Base-by-base conservation (phyloP, 805 yeast species). In the Candida ficus region DNA sequence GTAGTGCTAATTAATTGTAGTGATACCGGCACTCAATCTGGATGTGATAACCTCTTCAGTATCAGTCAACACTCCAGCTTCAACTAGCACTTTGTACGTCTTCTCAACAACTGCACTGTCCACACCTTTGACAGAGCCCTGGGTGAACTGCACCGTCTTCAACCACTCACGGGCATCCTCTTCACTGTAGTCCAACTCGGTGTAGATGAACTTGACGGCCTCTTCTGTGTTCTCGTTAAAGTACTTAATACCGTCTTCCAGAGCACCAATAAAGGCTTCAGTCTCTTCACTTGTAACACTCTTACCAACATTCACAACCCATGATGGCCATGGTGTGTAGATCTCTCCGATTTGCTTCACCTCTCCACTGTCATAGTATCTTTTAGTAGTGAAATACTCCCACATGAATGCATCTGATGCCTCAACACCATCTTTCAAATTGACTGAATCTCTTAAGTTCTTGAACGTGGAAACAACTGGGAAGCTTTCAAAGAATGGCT, bases 251-350 rank as follows among this genome's bases (percentile, higher is more conserved):
- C 96, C 97, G 42, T 73, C 61, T 54, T 79, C 74, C 29, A 88
- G 64, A 1, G 80, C 80, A 2, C 57, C 51, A 36, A 79, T 47
- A 44, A 88, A 81, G 3, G 50, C 51, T 4, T 44, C 41, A 31
- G 71, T 49, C 5, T 54, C 58, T 20, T 54, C 52, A 11, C 55
- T 39, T 16, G 56, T 50, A n/a, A 71, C 49, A n/a, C 63, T 66
- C 13, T 64, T 54, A 39, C 71, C 61, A 5, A 78, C 78, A 17
- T 78, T 76, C 36, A 88, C 71, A 13, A 87, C 90, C 96, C 96
- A 89, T 2, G 95, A 84, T 10, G 96, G 91, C 97, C 97, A 89
- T 16, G 97, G 97, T 1, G 97, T 89, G 63, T 83, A 85, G 42
- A 89, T 88, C 49, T 84, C 86, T 13, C 95, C 97, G 45, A 89